Evolutionary conservation across 2,329 filamentous ascomycete species (phyloP).

Genomic region (Fusarium pseudocircinatum): DNA sequence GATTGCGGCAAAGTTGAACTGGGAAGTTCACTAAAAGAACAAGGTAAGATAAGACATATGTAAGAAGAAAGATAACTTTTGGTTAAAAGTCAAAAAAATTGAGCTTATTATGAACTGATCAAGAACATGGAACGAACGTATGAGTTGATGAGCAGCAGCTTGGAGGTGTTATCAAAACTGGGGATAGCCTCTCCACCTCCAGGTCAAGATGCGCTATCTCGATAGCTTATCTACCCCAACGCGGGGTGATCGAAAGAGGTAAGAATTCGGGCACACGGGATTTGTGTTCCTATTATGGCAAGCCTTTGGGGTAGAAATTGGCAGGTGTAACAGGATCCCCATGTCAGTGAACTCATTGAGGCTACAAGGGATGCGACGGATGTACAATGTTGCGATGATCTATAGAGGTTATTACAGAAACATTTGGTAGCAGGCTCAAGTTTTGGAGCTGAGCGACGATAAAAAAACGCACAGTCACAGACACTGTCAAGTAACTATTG

Average conservation of each 20-base stretch:
- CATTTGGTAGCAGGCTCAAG: neutral
- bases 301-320: neutral
- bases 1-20: neutral
- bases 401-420: neutral
- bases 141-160: neutral
- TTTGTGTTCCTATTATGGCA: neutral
- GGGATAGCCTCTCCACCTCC: neutral
- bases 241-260: neutral
- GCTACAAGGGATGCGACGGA: neutral
- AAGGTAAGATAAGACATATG: neutral
- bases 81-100: neutral
- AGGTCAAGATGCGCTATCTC: neutral
- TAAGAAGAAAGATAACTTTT: fast-evolving
- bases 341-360: neutral
- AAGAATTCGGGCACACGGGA: neutral
- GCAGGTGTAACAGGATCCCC: neutral
- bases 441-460: too few species aligned
- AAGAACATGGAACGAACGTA: neutral
- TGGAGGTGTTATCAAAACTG: conserved; percentile 1
- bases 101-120: neutral
- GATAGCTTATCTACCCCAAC: conserved; percentile 3
- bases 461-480: too few species aligned
- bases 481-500: neutral
- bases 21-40: neutral
- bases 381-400: neutral